phyloP scores from a whole-genome alignment of 345 rosid species.

The Ceriops tagal region DNA sequence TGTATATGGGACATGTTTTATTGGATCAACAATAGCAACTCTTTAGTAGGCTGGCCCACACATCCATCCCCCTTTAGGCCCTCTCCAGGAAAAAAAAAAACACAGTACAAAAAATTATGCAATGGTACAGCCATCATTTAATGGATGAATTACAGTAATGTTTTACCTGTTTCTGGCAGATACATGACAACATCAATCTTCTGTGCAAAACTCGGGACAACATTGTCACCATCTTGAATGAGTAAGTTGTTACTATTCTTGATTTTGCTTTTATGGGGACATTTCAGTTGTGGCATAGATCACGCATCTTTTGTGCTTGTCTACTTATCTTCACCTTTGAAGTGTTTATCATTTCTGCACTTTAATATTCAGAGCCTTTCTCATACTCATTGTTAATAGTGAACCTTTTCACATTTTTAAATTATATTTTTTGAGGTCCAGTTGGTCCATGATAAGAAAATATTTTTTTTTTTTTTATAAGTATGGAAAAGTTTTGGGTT shows the following conservation, averaged over 20 bases:
- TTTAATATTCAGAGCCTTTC: not conserved
- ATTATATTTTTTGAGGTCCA: no score
- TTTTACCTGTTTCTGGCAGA: constrained; percentile 34
- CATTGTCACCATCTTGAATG: constrained; percentile 62
- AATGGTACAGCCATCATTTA: not conserved
- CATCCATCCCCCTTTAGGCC: no score
- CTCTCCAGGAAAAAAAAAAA: not conserved
- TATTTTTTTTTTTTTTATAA: no score
- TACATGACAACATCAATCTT: constrained; percentile 58
- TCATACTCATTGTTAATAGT: not conserved
- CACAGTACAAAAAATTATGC: not conserved
- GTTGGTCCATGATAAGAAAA: no score
- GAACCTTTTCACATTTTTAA: not conserved
- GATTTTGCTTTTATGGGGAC: not conserved
- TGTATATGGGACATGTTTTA: no score
- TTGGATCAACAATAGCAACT: no score
- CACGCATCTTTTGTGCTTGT: not conserved
- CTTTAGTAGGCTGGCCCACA: no score
- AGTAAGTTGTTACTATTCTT: constrained; percentile 36
- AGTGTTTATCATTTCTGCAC: not conserved
- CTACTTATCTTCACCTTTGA: not conserved
- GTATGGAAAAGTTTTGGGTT: no score
- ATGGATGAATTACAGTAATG: not conserved
- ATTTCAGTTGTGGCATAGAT: not conserved
- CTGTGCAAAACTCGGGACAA: constrained; percentile 65